Conservation (phyloP, 345 rosid genomes). For the Lumnitzera littorea region DNA sequence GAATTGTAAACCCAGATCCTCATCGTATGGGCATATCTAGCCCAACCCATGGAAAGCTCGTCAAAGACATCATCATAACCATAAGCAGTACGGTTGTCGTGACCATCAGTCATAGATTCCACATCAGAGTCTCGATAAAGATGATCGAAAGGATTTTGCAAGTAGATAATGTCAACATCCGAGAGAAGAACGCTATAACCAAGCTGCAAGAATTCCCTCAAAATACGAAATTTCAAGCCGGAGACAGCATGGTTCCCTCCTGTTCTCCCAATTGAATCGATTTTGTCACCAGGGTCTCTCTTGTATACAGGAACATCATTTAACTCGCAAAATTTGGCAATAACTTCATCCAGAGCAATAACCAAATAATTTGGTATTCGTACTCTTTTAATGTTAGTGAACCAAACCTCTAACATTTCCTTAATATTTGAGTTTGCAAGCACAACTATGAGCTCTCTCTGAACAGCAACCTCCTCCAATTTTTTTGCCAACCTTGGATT, state of each 20-base stretch:
- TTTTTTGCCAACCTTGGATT: conserved; percentile 35
- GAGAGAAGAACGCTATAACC: conserved; percentile 48
- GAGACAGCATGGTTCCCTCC: conserved; percentile 42
- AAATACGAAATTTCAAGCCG: conserved; percentile 34
- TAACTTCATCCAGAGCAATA: conserved; percentile 35
- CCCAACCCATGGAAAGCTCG: conserved; percentile 46
- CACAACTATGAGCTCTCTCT: conserved; percentile 37
- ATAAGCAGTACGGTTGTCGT: conserved; percentile 34
- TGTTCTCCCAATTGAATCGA: conserved; percentile 29
- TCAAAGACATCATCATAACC: conserved; percentile 34
- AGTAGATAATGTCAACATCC: conserved; percentile 33
- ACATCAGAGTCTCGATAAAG: conserved; percentile 42
- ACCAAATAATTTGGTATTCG: conserved; percentile 38
- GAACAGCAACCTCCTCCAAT: conserved; percentile 25
- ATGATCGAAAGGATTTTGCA: conserved; percentile 41
- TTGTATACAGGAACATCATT: conserved; percentile 37
- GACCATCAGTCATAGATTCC: conserved; percentile 48
- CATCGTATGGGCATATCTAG: conserved; percentile 36
- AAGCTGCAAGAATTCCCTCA: conserved; percentile 49
- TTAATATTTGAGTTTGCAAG: conserved; percentile 44
- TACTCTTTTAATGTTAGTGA: conserved; percentile 38
- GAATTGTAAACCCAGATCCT: conserved; percentile 50
- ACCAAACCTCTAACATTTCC: conserved; percentile 41
- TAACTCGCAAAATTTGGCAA: conserved; percentile 26
- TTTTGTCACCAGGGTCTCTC: conserved; percentile 26